A percentile compares a stretch with the other conserved stretches of the same genome.
Evolutionary conservation across 2,329 filamentous ascomycete genomes (phyloP).

Genomic region (Ascochyta lentis): DNA sequence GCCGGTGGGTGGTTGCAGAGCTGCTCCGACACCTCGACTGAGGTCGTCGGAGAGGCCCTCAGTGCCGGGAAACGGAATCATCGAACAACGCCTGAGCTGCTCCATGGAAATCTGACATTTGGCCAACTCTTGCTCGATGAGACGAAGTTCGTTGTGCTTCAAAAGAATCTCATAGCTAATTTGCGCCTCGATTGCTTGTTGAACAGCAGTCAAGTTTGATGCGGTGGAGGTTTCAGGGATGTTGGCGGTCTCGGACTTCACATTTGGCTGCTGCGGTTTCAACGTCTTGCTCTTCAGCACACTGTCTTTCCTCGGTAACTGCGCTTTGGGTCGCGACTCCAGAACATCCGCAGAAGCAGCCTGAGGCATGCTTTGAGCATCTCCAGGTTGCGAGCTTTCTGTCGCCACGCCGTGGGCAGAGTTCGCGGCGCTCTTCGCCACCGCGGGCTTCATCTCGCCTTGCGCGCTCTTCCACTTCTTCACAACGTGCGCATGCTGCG

Average conservation of each 20-base stretch:
- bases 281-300: constrained; percentile 38
- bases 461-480: constrained; percentile 50
- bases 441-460: constrained; percentile 39
- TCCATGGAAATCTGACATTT: constrained; percentile 95
- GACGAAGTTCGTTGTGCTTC: constrained; percentile 91
- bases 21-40: constrained; percentile 75
- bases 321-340: constrained; percentile 38
- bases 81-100: constrained; percentile 87
- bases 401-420: constrained; percentile 23
- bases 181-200: constrained; percentile 81
- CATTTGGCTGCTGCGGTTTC: constrained; percentile 30
- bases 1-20: constrained; percentile 67
- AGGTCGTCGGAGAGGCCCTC: constrained; percentile 72
- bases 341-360: constrained; percentile 29
- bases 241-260: constrained; percentile 33
- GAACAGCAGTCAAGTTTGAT: constrained; percentile 58
- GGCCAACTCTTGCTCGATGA: constrained; percentile 94
- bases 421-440: constrained; percentile 18
- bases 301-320: constrained; percentile 40
- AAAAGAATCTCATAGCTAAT: constrained; percentile 89
- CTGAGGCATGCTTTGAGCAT: constrained; percentile 24
- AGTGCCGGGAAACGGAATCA: constrained; percentile 86
- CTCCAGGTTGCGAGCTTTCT: constrained; percentile 23
- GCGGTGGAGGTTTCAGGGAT: constrained; percentile 35
- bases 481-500: constrained; percentile 44